These are phyloP conservation scores for Candida gigantensis DNA, from an alignment of 1,139 yeast genomes.

Conservation along the genomic window DNA sequence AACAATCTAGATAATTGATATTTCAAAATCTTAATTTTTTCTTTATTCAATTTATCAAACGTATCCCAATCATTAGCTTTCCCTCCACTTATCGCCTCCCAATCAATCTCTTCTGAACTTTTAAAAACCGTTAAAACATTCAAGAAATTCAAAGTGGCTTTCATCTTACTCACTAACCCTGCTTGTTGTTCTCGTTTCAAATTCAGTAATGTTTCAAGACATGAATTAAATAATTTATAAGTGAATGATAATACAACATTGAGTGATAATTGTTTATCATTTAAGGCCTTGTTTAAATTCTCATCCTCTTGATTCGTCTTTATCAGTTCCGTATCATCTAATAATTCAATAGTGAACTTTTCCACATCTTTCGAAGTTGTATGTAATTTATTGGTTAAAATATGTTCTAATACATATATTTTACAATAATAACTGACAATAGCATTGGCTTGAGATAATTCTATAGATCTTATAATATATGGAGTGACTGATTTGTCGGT, in stretches of 20 bases:
- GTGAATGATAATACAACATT: conserved; percentile 64
- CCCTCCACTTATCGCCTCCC: conserved; percentile 33
- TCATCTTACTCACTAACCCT: conserved; percentile 31
- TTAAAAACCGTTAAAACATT: conserved; percentile 31
- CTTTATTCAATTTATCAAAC: conserved; percentile 32
- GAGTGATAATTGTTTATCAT: conserved; percentile 57
- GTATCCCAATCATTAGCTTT: conserved; percentile 27
- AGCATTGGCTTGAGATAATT: conserved; percentile 52
- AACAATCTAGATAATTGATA: conserved; percentile 40
- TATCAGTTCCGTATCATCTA: conserved; percentile 63
- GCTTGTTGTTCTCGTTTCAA: conserved; percentile 26
- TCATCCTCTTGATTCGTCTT: conserved; percentile 42
- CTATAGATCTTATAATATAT: conserved; percentile 51
- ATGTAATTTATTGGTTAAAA: conserved; percentile 61
- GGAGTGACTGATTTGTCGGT: conserved; percentile 44
- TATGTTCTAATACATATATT: conserved; percentile 64
- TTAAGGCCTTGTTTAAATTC: conserved; percentile 42
- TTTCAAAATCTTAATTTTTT: conserved; percentile 40
- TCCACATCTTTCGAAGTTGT: conserved; percentile 53
- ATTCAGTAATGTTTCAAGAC: conserved; percentile 30
- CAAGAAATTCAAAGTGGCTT: conserved; percentile 41
- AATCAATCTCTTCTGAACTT: conserved; percentile 28
- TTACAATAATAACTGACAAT: conserved; percentile 59
- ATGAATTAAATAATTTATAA: conserved; percentile 57
- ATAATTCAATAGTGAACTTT: conserved; percentile 53